Evolutionary conservation across 495 filamentous ascomycete genomes (phyloP), one percentile per base, ranked within the genome.

Genomic region (Lepidopterella palustris): DNA sequence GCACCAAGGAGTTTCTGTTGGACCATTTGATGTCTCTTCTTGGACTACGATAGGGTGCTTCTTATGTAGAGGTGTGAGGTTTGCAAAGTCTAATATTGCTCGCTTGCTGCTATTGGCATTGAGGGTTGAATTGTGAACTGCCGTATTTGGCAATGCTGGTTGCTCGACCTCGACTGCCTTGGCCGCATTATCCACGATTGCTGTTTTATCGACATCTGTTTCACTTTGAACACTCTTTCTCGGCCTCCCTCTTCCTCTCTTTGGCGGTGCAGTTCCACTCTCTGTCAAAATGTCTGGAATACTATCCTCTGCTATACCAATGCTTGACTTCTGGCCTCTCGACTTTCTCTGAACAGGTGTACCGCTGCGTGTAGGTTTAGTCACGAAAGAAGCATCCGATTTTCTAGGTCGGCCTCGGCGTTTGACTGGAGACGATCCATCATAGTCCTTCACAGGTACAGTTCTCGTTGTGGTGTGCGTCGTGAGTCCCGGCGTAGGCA

Each of bases 381-480:
- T 53, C 42, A 60, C 29, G 11, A 47, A 55, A 35, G 61, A 18
- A 31, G 32, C 52, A 15, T 63, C 61, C 45, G 59, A 61, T 35
- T 65, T 64, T 42, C 59, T 51, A 3, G 64, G 58, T 56, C 68
- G 40, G 10, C 68, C 62, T 26, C 68, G 57, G 45, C 70, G 64
- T 52, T 69, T 65, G 26, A 64, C 60, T 4, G 67, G 70, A 25
- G 65, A 65, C 8, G 65, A 52, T 10, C 47, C 55, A 27, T 67
- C 66, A 15, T 48, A 28, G 50, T 63, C 68, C 26, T 69, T 71
- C 26, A 73, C 40, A 47, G 68, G 71, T 4, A 73, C 51, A 4
- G 50, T 72, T 5, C 59, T 68, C 4, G 70, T 67, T 28, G 52
- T 73, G 23, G 56, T 65, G 20, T 58, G 57, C 28, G 56, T 63